These are phyloP conservation scores for Suhomyces yuchorum DNA, from an alignment of 1,139 yeast species.

Conservation along the genomic window DNA sequence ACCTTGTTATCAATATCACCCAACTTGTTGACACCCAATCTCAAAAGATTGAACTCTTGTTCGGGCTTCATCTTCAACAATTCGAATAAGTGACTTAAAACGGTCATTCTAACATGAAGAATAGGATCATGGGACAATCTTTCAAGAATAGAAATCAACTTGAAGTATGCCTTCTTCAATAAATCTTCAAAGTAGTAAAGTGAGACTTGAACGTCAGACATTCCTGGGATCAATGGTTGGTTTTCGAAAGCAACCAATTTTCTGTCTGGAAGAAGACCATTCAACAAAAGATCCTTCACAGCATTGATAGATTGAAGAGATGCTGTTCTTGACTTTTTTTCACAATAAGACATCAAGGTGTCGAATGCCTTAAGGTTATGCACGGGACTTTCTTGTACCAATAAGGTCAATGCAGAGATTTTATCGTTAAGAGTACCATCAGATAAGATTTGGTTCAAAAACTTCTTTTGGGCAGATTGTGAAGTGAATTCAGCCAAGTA, in stretches of 20 bases:
- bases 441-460: conserved; percentile 82
- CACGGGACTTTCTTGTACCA: conserved; percentile 92
- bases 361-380: conserved; percentile 87
- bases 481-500: conserved; percentile 79
- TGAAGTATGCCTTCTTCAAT: conserved; percentile 74
- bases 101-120: conserved; percentile 79
- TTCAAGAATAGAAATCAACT: conserved; percentile 70
- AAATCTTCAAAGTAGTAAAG: conserved; percentile 87
- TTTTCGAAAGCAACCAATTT: conserved; percentile 79
- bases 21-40: conserved; percentile 87
- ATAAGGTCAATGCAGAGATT: conserved; percentile 87
- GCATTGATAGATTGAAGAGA: conserved; percentile 91
- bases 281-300: conserved; percentile 79
- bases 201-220: conserved; percentile 59
- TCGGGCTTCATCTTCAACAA: conserved; percentile 86
- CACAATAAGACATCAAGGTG: conserved; percentile 73
- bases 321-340: conserved; percentile 91
- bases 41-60: conserved; percentile 88
- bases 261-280: conserved; percentile 83
- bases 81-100: conserved; percentile 76
- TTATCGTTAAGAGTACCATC: conserved; percentile 96
- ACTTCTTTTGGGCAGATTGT: conserved; percentile 82
- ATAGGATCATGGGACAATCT: conserved; percentile 87
- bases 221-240: conserved; percentile 59
- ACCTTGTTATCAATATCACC: conserved; percentile 94